A percentile compares a stretch with the other conserved stretches of the same genome.
phyloP scores from a whole-genome alignment of 768 basidiomycete species.

The Daedalea quercina region DNA sequence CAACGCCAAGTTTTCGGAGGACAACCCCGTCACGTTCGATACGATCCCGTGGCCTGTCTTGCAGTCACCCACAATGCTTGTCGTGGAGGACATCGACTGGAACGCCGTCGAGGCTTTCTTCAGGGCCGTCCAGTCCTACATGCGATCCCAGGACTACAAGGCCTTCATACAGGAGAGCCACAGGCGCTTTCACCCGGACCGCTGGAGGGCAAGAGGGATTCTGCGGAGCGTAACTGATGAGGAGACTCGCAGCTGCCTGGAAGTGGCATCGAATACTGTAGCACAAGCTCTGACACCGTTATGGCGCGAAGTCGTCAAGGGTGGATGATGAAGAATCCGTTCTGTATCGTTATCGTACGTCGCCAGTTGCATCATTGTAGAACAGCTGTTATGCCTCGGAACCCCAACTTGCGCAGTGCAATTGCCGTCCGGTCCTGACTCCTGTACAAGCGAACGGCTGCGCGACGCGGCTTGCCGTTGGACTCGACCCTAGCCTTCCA shows the following conservation, averaged over 20 bases:
- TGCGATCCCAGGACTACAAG: constrained; percentile 59
- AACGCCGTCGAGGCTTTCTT: constrained; percentile 69
- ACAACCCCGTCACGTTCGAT: constrained; percentile 49
- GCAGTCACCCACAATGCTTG: constrained; percentile 41
- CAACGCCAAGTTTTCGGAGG: constrained; percentile 43
- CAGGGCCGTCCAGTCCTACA: constrained; percentile 37
- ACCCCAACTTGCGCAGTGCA: too few relatives aligned
- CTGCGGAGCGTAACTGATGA: constrained; percentile 53
- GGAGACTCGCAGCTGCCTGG: constrained; percentile 48
- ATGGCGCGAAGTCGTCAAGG: constrained; percentile 31
- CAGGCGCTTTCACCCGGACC: constrained; percentile 71
- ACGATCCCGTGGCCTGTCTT: constrained; percentile 76
- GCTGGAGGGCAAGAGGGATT: constrained; percentile 66
- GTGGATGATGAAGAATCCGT: not conserved
- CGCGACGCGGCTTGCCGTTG: too few relatives aligned
- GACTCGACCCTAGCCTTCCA: too few relatives aligned
- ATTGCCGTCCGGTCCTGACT: too few relatives aligned
- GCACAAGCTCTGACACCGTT: constrained; percentile 69
- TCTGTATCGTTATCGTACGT: not conserved
- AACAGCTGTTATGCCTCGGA: not conserved
- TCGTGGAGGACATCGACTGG: constrained; percentile 66
- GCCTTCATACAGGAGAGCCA: constrained; percentile 64
- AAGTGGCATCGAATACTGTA: constrained; percentile 66
- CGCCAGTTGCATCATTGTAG: not conserved
- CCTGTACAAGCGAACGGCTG: too few relatives aligned